A percentile compares a stretch with the other conserved stretches of the same genome.
Evolutionary conservation across 192 early-diverging fungal genomes (phyloP).

Genomic region (Coemansia sp.): DNA sequence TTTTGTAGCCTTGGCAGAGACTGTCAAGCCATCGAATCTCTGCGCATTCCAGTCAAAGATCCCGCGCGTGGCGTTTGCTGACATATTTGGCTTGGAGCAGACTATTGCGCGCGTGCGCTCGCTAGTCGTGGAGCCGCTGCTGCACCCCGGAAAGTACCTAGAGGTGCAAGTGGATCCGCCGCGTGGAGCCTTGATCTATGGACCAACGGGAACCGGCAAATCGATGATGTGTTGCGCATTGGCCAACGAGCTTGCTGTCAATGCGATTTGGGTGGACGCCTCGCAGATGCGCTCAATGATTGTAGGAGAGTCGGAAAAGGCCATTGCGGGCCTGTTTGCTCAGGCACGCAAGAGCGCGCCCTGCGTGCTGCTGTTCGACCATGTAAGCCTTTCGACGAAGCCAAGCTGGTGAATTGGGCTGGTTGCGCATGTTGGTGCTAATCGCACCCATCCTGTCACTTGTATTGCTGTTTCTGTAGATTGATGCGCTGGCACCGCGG

Average conservation of each 20-base stretch:
- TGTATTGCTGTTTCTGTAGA: conserved; percentile 42
- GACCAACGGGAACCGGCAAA: conserved; percentile 88
- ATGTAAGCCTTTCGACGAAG: conserved; percentile 48
- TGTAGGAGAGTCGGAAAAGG: conserved; percentile 90
- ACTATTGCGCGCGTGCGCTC: conserved; percentile 58
- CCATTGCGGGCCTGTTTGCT: conserved; percentile 78
- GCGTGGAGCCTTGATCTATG: conserved; percentile 79
- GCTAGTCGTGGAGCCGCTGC: conserved; percentile 53
- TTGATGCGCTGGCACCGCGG: conserved; percentile 76
- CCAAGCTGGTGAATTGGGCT: background rate
- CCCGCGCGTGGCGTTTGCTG: conserved; percentile 60
- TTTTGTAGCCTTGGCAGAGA: conserved; percentile 9
- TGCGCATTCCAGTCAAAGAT: conserved; percentile 52
- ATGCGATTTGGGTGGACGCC: conserved; percentile 81
- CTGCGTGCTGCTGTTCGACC: conserved; percentile 90
- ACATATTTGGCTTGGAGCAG: conserved; percentile 76
- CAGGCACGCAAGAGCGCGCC: conserved; percentile 80
- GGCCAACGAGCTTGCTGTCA: conserved; percentile 72
- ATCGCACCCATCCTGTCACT: background rate
- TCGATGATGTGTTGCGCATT: conserved; percentile 84
- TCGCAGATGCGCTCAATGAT: conserved; percentile 85
- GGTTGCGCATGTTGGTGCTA: background rate
- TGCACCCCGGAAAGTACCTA: conserved; percentile 39
- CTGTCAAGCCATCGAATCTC: conserved; percentile 19
- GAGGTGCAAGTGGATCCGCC: conserved; percentile 69